Conservation (phyloP, 192 early-diverging fungal genomes). For the Umbelopsis sp. region DNA sequence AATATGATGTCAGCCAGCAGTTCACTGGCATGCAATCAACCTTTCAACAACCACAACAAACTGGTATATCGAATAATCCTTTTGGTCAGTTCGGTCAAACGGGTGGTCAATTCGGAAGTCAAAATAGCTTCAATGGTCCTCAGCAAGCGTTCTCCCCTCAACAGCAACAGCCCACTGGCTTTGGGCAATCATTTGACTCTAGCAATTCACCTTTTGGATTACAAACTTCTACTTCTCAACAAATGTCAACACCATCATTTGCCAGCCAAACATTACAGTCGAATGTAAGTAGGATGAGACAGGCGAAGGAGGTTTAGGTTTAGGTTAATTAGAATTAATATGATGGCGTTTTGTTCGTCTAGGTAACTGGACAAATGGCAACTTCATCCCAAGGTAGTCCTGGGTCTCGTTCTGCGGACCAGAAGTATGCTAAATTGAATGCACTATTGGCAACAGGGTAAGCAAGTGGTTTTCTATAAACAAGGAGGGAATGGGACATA, state of each 20-base stretch:
- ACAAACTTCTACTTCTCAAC: background rate
- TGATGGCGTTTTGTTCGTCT: background rate
- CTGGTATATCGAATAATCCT: constrained; percentile 22
- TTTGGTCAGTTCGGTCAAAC: constrained; percentile 19
- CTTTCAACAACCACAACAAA: constrained; percentile 23
- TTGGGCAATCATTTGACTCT: background rate
- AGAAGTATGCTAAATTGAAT: constrained; percentile 34
- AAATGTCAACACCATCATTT: background rate
- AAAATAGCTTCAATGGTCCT: background rate
- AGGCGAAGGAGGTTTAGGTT: no score
- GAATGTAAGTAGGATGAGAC: background rate
- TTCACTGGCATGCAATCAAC: constrained; percentile 10
- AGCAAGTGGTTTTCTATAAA: background rate
- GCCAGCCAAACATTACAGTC: background rate
- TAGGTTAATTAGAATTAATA: no score
- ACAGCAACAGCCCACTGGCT: background rate
- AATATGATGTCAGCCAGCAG: background rate
- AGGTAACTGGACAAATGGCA: background rate
- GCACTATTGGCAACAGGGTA: constrained; percentile 22
- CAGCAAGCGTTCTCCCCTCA: constrained; percentile 10
- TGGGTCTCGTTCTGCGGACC: background rate
- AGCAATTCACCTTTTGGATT: background rate
- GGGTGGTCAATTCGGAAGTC: background rate
- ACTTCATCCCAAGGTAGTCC: background rate
- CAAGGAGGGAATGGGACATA: no score